Percentiles rank a stretch among this genome's conserved stretches.
These are phyloP conservation scores for Clavispora phyllophila DNA, from an alignment of 805 yeast species.

Conservation along the genomic window DNA sequence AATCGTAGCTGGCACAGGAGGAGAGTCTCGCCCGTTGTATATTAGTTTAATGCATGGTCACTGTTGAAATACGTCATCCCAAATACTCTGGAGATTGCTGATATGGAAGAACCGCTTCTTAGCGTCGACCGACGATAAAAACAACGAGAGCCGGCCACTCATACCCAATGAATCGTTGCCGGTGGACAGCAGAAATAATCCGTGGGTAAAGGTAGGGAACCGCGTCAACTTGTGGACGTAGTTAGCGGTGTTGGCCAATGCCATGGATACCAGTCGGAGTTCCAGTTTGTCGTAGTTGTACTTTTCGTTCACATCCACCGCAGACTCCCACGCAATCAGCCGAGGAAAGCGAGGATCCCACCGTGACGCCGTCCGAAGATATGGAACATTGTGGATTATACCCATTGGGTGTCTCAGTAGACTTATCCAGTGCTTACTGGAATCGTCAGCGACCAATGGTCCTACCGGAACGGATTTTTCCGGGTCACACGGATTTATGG, in stretches of 20 bases:
- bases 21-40: neutral
- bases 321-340: constrained; percentile 16
- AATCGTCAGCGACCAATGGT: constrained; percentile 58
- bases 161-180: neutral
- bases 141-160: neutral
- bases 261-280: constrained; percentile 23
- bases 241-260: constrained; percentile 9
- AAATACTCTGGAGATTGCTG: neutral
- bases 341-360: constrained; percentile 30
- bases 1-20: neutral
- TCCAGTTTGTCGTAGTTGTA: constrained; percentile 42
- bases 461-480: constrained; percentile 35
- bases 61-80: constrained; percentile 1
- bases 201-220: neutral
- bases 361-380: constrained; percentile 46
- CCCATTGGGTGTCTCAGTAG: constrained; percentile 15
- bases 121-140: neutral
- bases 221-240: constrained; percentile 6
- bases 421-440: constrained; percentile 43
- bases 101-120: neutral
- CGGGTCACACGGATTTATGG: constrained; percentile 24
- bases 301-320: constrained; percentile 45
- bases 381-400: constrained; percentile 50
- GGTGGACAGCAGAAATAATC: neutral
- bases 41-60: neutral